Evolutionary conservation across 2,329 filamentous ascomycete genomes (phyloP).

Genomic region (Ophiocordyceps unilateralis): DNA sequence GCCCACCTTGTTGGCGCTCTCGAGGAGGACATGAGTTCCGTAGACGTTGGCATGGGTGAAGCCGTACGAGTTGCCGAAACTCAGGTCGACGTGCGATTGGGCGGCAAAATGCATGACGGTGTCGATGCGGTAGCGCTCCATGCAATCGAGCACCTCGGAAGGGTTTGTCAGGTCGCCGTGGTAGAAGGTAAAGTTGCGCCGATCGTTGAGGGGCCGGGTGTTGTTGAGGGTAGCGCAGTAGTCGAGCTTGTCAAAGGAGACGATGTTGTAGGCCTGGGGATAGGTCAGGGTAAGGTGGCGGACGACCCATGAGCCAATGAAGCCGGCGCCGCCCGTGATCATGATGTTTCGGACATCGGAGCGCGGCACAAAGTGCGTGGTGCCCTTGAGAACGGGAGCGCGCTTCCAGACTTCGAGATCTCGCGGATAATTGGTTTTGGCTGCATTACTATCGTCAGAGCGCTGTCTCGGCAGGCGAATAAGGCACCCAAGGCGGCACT

Average conservation of each 20-base stretch:
- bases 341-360: constrained; percentile 62
- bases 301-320: constrained; percentile 75
- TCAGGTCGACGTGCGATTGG: constrained; percentile 70
- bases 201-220: constrained; percentile 48
- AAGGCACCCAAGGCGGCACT: not conserved
- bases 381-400: constrained; percentile 52
- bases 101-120: constrained; percentile 74
- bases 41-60: constrained; percentile 73
- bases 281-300: constrained; percentile 63
- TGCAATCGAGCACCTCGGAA: constrained; percentile 49
- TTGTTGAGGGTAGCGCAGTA: constrained; percentile 72
- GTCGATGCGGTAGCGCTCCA: constrained; percentile 57
- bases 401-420: constrained; percentile 53
- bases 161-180: constrained; percentile 63
- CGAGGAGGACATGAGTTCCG: constrained; percentile 67
- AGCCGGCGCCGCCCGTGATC: constrained; percentile 69
- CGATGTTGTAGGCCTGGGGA: constrained; percentile 54
- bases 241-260: constrained; percentile 74
- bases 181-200: constrained; percentile 61
- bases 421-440: constrained; percentile 25
- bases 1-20: constrained; percentile 55
- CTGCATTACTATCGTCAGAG: constrained; percentile 3
- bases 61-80: constrained; percentile 66
- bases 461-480: not conserved
- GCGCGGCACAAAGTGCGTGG: constrained; percentile 51